Base-by-base conservation (phyloP, 768 basidiomycete species). In the Leccinum obscurum region DNA sequence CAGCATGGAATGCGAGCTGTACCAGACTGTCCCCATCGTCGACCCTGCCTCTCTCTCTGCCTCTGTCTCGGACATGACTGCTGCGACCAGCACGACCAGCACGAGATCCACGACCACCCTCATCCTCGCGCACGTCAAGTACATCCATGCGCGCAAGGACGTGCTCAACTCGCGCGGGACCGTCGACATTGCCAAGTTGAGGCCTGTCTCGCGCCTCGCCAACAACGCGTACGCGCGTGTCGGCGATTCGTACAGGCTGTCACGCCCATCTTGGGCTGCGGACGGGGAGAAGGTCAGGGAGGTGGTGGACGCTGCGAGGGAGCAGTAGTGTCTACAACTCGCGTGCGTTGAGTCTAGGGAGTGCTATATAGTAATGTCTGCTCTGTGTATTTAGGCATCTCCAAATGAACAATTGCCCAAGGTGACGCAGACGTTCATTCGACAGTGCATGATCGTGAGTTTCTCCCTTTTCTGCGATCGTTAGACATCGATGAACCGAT, bases 391-490 rank as follows among this genome's bases (percentile, higher is more conserved):
- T 5, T 35, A 35, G 34, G 37, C 37, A 15, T 37, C 37, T 15
- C 37, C 37, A 37, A 37, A 37, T 37, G 37, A 37, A 37, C 14
- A 15, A 37, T 39, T 99, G 20, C 91, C 93, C 13, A 98, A 98
- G 75, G 87, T 88, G 11, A 91, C 93, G 3, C 97, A 99, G 67
- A 82, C 83, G 1, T 98, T 99, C 77, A 84, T 98, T 57, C 87
- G 89, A 62, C 87, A 93, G 61, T 87, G 90, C 76, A 91, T 95
- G 85, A 89, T 91, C 77, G 93, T 86, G 72, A 74, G 85, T 75
- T 60, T 24, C 32, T 62, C 59, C 10, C 32, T 34, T 34, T 34
- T 34, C 32, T 34, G 32, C 11, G 11, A 34, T 34, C 67, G 57
- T 60, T 64, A 59, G 62, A 65, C 70, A 9, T 55, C 61, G 60